phyloP scores from a whole-genome alignment of 1,139 yeast genomes.

The Citeromyces hawaiiensis region DNA sequence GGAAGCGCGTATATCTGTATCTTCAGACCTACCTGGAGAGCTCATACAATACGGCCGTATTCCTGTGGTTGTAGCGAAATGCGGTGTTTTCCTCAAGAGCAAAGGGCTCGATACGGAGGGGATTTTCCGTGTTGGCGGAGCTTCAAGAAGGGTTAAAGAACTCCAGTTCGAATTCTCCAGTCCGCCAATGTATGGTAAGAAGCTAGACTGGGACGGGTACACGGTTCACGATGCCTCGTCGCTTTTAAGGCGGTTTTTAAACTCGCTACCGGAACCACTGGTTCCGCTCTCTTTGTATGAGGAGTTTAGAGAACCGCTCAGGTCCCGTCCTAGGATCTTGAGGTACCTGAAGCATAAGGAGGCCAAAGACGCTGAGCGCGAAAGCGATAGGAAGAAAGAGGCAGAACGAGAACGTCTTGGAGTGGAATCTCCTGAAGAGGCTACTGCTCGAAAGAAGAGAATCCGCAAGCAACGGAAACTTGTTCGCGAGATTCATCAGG shows the following conservation, averaged over 20 bases:
- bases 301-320: conserved; percentile 65
- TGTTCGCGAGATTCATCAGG: conserved; percentile 49
- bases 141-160: conserved; percentile 77
- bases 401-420: conserved; percentile 7
- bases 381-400: conserved; percentile 1
- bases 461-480: conserved; percentile 23
- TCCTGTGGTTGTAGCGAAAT: conserved; percentile 88
- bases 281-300: conserved; percentile 73
- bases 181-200: conserved; percentile 84
- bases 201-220: conserved; percentile 81
- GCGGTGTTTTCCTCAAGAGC: conserved; percentile 76
- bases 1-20: conserved; percentile 56
- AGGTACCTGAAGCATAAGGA: conserved; percentile 41
- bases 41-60: conserved; percentile 64
- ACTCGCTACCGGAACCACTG: conserved; percentile 85
- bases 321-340: conserved; percentile 43
- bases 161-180: conserved; percentile 72
- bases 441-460: conserved; percentile 13
- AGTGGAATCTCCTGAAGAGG: conserved; percentile 18
- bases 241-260: conserved; percentile 69
- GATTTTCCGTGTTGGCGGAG: conserved; percentile 87
- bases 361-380: neutral
- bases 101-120: conserved; percentile 77
- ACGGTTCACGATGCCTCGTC: conserved; percentile 98
- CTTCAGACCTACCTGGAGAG: conserved; percentile 24